Base-by-base conservation (phyloP, 176 grass and related monocot genomes). In the Triticum urartu region DNA sequence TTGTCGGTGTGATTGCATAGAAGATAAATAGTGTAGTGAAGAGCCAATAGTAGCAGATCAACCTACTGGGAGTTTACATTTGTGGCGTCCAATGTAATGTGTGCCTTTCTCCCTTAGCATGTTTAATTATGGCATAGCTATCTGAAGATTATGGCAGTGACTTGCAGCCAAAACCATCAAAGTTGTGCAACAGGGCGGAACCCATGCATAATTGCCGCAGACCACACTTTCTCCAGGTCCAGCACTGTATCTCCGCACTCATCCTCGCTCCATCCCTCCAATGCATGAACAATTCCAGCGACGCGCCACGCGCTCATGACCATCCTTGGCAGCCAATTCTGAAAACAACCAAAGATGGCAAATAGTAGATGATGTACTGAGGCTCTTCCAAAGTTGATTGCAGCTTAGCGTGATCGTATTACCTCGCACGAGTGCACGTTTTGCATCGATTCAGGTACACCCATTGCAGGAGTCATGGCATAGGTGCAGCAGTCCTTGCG, bases 291-390 rank as follows among this genome's bases (percentile, higher is more conserved):
- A 58, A 98, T 92, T 73, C 93, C 93, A 7, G 92, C 88, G 64
- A 95, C 71, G 14, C 91, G 91, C 88, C 90, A 94, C 59, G 96
- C 93, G 66, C 93, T 98, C 93, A 98, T 98, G 9, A 98, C 92
- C 87, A 86, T 94, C 85, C 96, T 95, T 4, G 93, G 96, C 39
- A 98, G 52, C 96, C 96, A 98, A 60, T 98, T 98, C 96, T 98
- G 56, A 33, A 45, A 90, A 74, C 61, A 36, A 84, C 34, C 50
- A 24, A 64, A 61, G 78, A 10, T 42, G 1, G 12, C 43, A 12
- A 39, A 40, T 54, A 48, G 11, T 54, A 64, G 39, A 81, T 79
- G 30, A 47, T 42, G 21, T 1, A 33, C 21, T 68, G 10, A 78
- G 61, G 64, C 78, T 82, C 21, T 68, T 74, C 25, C 20, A 25